Base-by-base conservation (phyloP, 371 early-diverging fungal genomes). In the Ordospora pajunii region DNA sequence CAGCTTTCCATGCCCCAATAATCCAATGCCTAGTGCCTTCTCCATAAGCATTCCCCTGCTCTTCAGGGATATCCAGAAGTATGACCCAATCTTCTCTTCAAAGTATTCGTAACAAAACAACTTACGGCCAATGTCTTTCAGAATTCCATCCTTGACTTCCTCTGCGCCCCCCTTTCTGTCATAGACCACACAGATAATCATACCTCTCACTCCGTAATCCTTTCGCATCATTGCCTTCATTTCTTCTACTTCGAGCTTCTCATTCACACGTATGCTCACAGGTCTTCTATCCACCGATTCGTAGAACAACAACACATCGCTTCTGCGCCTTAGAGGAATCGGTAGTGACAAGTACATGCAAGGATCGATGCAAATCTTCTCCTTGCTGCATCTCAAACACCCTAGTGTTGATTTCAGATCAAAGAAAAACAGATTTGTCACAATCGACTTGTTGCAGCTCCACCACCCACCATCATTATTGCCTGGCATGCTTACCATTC, bases 341-440 rank as follows among this genome's bases (percentile, higher is more conserved):
- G 95, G 94, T 8, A 95, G 80, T 0, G 93, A 89, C 14, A 97
- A 81, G 68, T 90, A 91, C 89, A 92, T 92, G 84, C 93, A 93
- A 0, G 90, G 85, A 67, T 92, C 90, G 77, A 90, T 93, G 0
- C 92, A 93, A 0, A 90, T 90, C 1, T 93, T 93, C 2, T 90
- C 79, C 80, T 88, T 88, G 10, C 86, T 80, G 84, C 97, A 97
- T 14, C 87, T 87, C 21, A 88, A 78, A 74, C 97, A 97, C 44
- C 86, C 86, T 42, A 96, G 80, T 48, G 87, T 85, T 76, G 90
- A 90, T 73, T 87, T 87, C 62, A 90, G 88, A 78, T 90, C 89
- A 0, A 90, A 91, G 78, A 91, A 91, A 77, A 92, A 92, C 9
- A 90, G 78, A 76, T 90, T 90, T 2, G 94, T 93, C 51, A 97